Percentiles rank a stretch among this genome's conserved stretches.
These are phyloP conservation scores for Psilocybe subaeruginosa DNA, from an alignment of 768 basidiomycete genomes.

Conservation along the genomic window DNA sequence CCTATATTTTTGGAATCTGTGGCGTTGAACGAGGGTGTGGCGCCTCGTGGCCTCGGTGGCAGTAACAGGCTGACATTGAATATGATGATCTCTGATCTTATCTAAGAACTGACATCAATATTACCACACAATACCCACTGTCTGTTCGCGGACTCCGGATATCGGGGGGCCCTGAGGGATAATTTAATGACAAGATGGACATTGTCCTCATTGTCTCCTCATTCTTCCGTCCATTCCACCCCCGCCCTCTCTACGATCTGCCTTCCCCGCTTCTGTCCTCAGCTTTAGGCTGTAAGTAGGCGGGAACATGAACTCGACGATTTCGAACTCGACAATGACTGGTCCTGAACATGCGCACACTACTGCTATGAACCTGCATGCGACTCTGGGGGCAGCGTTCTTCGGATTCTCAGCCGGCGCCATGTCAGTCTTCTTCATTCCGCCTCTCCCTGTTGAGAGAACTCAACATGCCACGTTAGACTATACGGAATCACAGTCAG, in stretches of 20 bases:
- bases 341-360: background rate
- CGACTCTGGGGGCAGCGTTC: slow-evolving; percentile 30
- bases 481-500: slow-evolving; percentile 33
- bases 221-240: background rate
- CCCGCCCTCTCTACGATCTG: slow-evolving; percentile 8
- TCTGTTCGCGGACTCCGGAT: background rate
- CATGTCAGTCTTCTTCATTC: slow-evolving; percentile 23
- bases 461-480: slow-evolving; percentile 10
- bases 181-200: slow-evolving; percentile 2
- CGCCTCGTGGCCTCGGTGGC: background rate
- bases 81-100: background rate
- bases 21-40: background rate
- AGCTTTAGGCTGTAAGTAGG: slow-evolving; percentile 20
- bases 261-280: slow-evolving; percentile 11
- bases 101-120: background rate
- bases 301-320: slow-evolving; percentile 6
- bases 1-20: background rate
- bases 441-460: background rate
- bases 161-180: background rate
- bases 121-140: background rate
- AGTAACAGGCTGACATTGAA: background rate
- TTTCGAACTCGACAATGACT: background rate
- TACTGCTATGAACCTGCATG: slow-evolving; percentile 12
- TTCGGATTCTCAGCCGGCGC: slow-evolving; percentile 33
- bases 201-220: slow-evolving; percentile 12